Percentiles rank a stretch among this genome's conserved stretches.
These are phyloP conservation scores for Citrus unshiu DNA, from an alignment of 345 rosid species.

Conservation along the genomic window DNA sequence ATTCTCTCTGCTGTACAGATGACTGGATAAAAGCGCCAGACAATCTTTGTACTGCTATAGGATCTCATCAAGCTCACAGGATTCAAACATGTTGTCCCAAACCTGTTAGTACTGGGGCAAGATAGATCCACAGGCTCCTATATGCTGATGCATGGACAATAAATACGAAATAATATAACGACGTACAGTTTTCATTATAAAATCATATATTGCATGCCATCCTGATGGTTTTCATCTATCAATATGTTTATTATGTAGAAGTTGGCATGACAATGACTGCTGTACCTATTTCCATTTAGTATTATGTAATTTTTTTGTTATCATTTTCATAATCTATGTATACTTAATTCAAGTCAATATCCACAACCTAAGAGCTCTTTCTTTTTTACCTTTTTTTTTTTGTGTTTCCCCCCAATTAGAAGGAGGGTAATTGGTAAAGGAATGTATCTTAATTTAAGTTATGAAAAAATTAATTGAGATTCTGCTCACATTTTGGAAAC, in stretches of 20 bases:
- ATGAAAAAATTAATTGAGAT: background rate
- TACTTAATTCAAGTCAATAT: background rate
- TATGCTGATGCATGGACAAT: background rate
- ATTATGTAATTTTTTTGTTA: too few species aligned
- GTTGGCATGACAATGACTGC: background rate
- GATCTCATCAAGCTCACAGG: background rate
- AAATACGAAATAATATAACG: background rate
- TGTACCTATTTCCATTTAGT: background rate
- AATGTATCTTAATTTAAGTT: background rate
- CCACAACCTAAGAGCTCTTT: background rate
- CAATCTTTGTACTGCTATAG: background rate
- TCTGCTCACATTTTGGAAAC: background rate
- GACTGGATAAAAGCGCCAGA: background rate
- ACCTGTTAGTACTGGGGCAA: background rate
- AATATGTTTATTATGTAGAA: background rate
- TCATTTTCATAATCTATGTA: background rate
- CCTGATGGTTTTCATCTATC: background rate
- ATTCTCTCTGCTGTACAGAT: background rate
- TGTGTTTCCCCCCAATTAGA: too few species aligned
- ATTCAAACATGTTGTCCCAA: background rate
- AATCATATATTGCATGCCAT: background rate
- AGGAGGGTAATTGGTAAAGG: background rate
- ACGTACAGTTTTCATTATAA: background rate
- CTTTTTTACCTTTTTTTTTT: background rate
- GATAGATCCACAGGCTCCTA: background rate